Evolutionary conservation across 2,329 filamentous ascomycete genomes (phyloP), one percentile per base, ranked within the genome.

Genomic region (Ceratocystis ficicola): DNA sequence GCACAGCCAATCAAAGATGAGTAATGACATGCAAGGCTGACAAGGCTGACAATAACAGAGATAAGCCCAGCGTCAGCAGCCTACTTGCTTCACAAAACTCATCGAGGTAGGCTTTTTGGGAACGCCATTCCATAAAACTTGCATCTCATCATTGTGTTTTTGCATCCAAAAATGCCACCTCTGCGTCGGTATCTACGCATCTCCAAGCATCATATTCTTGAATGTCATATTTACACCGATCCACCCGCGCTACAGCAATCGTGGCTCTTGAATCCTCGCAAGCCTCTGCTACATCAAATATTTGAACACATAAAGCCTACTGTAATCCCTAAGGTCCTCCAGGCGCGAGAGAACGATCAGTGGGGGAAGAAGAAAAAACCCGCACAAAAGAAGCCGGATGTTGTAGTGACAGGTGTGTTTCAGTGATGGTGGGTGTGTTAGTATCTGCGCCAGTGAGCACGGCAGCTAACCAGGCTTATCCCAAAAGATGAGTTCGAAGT

Each of bases 161-260:
- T 25, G 30, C n/a, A 30, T 32, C 55, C 44, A 36, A 69, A 28
- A 55, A 96, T 96, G 92, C 88, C 91, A 12, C 92, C 92, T 10
- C 84, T 96, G 61, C 86, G 92, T 67, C 85, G 92, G 71, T 96
- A 97, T 74, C 81, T 97, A 65, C 85, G 93, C 64, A 95, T 97
- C 71, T 93, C 89, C 65, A 92, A 93, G 73, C 89, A 90, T 75
- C 96, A 93, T 3, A 91, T 96, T 41, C 82, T 99, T n/a, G 94
- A 99, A 80, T 91, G 90, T 69, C 91, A 92, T 70, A 94, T 99
- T 70, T 97, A 97, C 75, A 85, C 96, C 60, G 93, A 97, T 70
- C 92, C 93, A 71, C 94, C 94, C 0, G 84, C 87, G 12, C 84
- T 96, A 68, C 84, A 85, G 28, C 84, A 90, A 70, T 86, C 87